Evolutionary conservation across 1,139 yeast genomes (phyloP), one percentile per base, ranked within the genome.

Genomic region (Candida labiduridarum): DNA sequence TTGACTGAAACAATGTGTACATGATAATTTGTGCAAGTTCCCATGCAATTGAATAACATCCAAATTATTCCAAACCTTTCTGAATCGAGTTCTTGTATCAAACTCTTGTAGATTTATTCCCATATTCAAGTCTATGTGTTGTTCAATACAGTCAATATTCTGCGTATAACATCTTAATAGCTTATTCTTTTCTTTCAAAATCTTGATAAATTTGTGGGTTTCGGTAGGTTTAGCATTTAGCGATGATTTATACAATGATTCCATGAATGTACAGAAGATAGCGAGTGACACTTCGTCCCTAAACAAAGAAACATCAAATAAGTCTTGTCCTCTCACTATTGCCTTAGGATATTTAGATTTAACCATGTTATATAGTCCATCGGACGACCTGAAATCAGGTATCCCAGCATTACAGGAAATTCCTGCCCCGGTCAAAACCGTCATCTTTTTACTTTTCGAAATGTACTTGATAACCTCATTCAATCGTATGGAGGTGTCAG

Each of bases 401-500:
- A 92, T 92, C 0, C 98, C 98, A 0, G 98, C 97, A 65, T 89
- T 90, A 65, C 97, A 90, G 25, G 97, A 89, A 52, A 92, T 89
- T 1, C 98, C 98, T 1, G 98, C 98, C 8, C 98, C 97, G 0
- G 97, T 90, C 50, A 91, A 76, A 8, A 85, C 76, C 11, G 85
- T 72, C 43, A 85, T 72, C 61, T 78, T 82, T 53, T 77, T 77
- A 46, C 76, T 56, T 58, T 84, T 74, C 56, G 70, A 74, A 11
- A 87, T 71, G 46, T 59, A 45, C 56, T 74, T 74, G 47, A 74
- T 64, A 25, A 72, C 72, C 54, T 76, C 80, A 46, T 73, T 67
- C 42, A 76, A 60, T 48, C 63, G 63, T 36, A 74, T 72, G 40
- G 53, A 44, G 2, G 40, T 45, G 11, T 53, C 56, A 2, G 55